phyloP scores from a whole-genome alignment of 352 stramenopile genomes.

The Achlya hypogyna region DNA sequence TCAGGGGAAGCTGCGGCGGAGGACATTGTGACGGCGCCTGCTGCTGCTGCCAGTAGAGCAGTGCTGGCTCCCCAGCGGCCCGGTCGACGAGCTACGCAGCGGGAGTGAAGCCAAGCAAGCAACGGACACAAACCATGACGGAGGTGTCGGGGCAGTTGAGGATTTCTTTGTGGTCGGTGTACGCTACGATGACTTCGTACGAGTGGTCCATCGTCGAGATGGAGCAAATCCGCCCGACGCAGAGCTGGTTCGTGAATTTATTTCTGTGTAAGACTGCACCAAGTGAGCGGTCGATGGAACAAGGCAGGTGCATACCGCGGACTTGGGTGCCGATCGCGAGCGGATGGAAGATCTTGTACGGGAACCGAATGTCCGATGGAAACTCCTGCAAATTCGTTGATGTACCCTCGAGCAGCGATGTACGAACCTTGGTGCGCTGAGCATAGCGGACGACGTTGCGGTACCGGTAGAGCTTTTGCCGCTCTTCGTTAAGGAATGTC shows the following conservation, averaged over 20 bases:
- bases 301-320: background rate
- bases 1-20: no score
- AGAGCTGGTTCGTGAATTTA: background rate
- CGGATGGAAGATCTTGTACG: slow-evolving; percentile 19
- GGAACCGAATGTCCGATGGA: slow-evolving; percentile 17
- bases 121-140: slow-evolving; percentile 40
- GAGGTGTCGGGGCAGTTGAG: slow-evolving; percentile 35
- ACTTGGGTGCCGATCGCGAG: slow-evolving; percentile 5
- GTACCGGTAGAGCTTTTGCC: slow-evolving; percentile 52
- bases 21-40: background rate
- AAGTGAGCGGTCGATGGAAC: background rate
- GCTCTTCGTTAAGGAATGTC: slow-evolving; percentile 58
- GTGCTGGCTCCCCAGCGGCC: background rate
- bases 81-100: background rate
- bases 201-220: slow-evolving; percentile 8
- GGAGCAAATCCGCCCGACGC: slow-evolving; percentile 4
- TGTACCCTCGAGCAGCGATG: background rate
- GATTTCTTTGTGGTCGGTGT: slow-evolving; percentile 23
- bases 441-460: slow-evolving; percentile 32
- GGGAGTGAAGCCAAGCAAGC: background rate
- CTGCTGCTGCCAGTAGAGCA: slow-evolving; percentile 13
- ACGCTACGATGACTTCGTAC: slow-evolving; percentile 17
- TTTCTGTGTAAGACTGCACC: slow-evolving; percentile 9
- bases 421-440: slow-evolving; percentile 15
- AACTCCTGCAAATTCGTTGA: slow-evolving; percentile 6